These are phyloP conservation scores for Cyberlindnera samutprakarnensis DNA, from an alignment of 805 yeast genomes.

Conservation along the genomic window DNA sequence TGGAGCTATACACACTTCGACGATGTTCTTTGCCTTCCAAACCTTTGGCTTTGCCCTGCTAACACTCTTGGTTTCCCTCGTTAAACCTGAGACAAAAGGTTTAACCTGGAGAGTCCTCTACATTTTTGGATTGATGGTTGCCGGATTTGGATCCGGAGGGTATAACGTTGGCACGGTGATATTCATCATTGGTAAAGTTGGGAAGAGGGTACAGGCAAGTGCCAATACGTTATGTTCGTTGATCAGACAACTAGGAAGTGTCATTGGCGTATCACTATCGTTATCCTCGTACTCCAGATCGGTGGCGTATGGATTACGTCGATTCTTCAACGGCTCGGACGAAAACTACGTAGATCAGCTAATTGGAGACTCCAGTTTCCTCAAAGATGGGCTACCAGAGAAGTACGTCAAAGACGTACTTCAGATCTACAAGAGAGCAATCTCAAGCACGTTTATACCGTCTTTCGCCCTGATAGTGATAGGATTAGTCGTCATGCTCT, in stretches of 20 bases:
- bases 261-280: constrained; percentile 34
- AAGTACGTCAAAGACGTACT: constrained; percentile 9
- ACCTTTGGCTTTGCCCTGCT: constrained; percentile 14
- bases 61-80: constrained; percentile 2
- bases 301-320: constrained; percentile 21
- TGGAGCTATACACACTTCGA: constrained; percentile 13
- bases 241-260: constrained; percentile 36
- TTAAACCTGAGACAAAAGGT: constrained; percentile 9
- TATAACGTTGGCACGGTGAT: constrained; percentile 32
- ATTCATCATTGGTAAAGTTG: constrained; percentile 34
- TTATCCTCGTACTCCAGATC: constrained; percentile 26
- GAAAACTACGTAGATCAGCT: constrained; percentile 5
- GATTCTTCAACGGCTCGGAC: constrained; percentile 16
- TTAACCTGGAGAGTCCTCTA: constrained; percentile 17
- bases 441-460: constrained; percentile 14
- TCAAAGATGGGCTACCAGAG: constrained; percentile 9
- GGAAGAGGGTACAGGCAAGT: constrained; percentile 33
- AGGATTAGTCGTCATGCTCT: constrained; percentile 11
- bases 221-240: constrained; percentile 39
- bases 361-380: constrained; percentile 12
- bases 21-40: constrained; percentile 11
- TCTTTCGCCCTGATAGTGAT: constrained; percentile 7
- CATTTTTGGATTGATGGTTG: constrained; percentile 22
- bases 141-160: constrained; percentile 35
- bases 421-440: constrained; percentile 9